These are phyloP conservation scores for Cyberlindnera euphorbiae DNA, from an alignment of 805 yeast genomes.

Conservation along the genomic window DNA sequence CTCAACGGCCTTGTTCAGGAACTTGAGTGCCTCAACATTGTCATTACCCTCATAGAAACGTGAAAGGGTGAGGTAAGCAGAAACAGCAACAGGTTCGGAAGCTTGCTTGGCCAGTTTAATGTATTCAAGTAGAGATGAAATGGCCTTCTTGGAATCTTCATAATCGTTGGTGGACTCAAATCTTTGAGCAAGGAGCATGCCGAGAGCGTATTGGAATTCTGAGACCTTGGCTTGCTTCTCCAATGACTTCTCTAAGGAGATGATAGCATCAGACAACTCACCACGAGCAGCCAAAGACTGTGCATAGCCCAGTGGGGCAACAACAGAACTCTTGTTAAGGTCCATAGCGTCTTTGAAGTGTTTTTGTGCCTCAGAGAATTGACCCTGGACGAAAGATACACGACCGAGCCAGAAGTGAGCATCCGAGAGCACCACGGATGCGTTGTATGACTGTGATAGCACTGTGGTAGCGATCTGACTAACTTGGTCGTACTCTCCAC, in stretches of 20 bases:
- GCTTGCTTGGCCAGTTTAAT: slow-evolving; percentile 53
- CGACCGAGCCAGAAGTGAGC: slow-evolving; percentile 85
- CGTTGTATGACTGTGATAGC: slow-evolving; percentile 33
- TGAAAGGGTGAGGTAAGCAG: slow-evolving; percentile 67
- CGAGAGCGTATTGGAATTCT: slow-evolving; percentile 74
- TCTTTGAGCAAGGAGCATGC: slow-evolving; percentile 55
- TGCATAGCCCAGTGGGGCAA: slow-evolving; percentile 79
- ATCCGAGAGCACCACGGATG: slow-evolving; percentile 47
- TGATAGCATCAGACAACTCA: slow-evolving; percentile 74
- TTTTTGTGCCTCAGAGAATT: slow-evolving; percentile 66
- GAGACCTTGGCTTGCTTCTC: slow-evolving; percentile 61
- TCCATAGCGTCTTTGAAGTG: slow-evolving; percentile 69
- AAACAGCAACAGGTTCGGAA: slow-evolving; percentile 54
- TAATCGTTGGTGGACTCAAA: slow-evolving; percentile 6
- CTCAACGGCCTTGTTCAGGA: slow-evolving; percentile 57
- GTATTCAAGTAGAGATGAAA: slow-evolving; percentile 64
- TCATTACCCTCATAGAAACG: slow-evolving; percentile 65
- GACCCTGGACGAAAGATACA: slow-evolving; percentile 54
- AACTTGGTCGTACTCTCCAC: slow-evolving; percentile 53
- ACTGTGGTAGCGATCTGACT: slow-evolving; percentile 52
- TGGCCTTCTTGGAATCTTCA: slow-evolving; percentile 44
- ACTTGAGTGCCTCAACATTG: slow-evolving; percentile 60
- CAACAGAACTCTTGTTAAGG: slow-evolving; percentile 55
- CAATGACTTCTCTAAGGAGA: slow-evolving; percentile 74
- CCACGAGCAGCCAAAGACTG: slow-evolving; percentile 77